These are phyloP conservation scores for Delonix regia DNA, from an alignment of 306 rosid genomes.

Conservation along the genomic window DNA sequence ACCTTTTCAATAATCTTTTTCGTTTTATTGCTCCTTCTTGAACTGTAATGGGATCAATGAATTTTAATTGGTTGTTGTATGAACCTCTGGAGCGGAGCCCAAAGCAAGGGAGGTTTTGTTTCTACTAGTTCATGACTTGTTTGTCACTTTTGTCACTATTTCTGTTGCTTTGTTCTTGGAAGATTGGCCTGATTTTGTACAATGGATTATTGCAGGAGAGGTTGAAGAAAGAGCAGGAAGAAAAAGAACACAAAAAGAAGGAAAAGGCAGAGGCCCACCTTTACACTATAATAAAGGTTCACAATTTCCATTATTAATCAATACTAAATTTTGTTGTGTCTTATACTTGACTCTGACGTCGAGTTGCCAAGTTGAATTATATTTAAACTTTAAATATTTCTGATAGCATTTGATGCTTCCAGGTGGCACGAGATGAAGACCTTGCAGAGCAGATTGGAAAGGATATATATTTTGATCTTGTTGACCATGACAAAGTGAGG, in stretches of 20 bases:
- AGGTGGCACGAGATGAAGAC: constrained; percentile 81
- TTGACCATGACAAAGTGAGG: constrained; percentile 85
- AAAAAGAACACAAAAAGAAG: constrained; percentile 79
- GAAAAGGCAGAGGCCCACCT: constrained; percentile 87
- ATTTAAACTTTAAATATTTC: constrained; percentile 7
- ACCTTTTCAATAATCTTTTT: neutral
- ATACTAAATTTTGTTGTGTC: constrained; percentile 17
- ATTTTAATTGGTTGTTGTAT: neutral
- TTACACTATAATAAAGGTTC: constrained; percentile 80
- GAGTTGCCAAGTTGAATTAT: constrained; percentile 2
- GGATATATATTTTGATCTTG: constrained; percentile 84
- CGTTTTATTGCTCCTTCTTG: neutral
- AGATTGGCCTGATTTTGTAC: constrained; percentile 17
- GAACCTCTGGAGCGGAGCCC: neutral
- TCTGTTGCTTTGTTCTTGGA: constrained; percentile 21
- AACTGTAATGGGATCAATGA: neutral
- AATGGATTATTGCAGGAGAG: constrained; percentile 57
- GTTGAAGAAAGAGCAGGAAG: constrained; percentile 89
- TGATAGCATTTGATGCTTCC: constrained; percentile 25
- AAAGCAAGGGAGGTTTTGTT: neutral
- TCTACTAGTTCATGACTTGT: neutral
- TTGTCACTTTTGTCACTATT: neutral
- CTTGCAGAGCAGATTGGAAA: constrained; percentile 74
- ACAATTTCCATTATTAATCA: constrained; percentile 25
- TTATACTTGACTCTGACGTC: neutral